Percentiles rank a stretch among this genome's conserved stretches.
Evolutionary conservation across 1,284 basidiomycete genomes (phyloP).

Genomic region (Clitocybe nebularis): DNA sequence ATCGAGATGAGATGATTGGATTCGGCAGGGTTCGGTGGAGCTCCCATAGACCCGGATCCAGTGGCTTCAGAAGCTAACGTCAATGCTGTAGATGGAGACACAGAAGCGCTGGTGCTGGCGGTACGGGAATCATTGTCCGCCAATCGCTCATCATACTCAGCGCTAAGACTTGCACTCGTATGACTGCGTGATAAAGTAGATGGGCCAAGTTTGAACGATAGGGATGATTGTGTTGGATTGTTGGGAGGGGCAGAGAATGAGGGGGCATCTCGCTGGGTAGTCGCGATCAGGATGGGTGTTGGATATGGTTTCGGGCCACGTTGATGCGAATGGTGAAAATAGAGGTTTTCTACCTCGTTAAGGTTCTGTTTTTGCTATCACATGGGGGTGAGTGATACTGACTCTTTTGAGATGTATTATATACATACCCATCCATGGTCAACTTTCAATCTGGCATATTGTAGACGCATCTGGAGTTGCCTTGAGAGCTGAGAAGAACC

Average conservation of each 20-base stretch:
- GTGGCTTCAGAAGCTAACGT: background rate
- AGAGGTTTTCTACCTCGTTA: constrained; percentile 75
- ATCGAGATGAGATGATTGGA: constrained; percentile 11
- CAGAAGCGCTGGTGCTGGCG: background rate
- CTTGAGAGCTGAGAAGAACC: constrained; percentile 49
- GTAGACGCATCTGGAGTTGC: constrained; percentile 70
- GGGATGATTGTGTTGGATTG: constrained; percentile 20
- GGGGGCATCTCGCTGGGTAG: constrained; percentile 19
- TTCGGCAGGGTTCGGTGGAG: background rate
- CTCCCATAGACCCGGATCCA: background rate
- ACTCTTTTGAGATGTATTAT: background rate
- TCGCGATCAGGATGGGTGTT: constrained; percentile 18
- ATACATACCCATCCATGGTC: constrained; percentile 73
- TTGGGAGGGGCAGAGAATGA: constrained; percentile 8
- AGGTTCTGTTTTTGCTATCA: constrained; percentile 66
- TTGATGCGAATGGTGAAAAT: constrained; percentile 63
- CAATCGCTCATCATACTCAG: background rate
- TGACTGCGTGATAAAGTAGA: constrained; percentile 15
- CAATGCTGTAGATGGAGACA: constrained; percentile 1
- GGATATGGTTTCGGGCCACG: constrained; percentile 27
- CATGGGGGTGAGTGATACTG: constrained; percentile 6
- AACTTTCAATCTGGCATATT: constrained; percentile 75
- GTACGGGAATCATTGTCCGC: constrained; percentile 4
- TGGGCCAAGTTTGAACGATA: constrained; percentile 22
- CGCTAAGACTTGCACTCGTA: constrained; percentile 2